Base-by-base conservation (phyloP, 2,329 filamentous ascomycete species). In the Cladosporium sp. region DNA sequence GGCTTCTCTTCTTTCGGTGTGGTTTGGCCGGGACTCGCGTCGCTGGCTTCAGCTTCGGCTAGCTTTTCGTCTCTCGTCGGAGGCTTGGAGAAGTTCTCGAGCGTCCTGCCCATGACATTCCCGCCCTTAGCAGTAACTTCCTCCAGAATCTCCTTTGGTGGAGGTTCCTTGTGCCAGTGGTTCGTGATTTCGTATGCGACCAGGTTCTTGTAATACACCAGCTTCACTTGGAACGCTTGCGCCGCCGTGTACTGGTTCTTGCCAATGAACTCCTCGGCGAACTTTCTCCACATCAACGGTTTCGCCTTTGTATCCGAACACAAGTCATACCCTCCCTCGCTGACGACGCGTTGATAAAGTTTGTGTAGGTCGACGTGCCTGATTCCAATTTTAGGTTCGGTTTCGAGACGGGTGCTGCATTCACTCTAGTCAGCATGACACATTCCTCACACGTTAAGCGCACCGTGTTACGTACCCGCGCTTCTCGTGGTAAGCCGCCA, bases 151-250 rank as follows among this genome's bases (percentile, higher is more conserved):
- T 95, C 90, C 66, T 89, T 91, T 5, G 91, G 90, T 15, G 92
- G 92, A 0, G 92, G 92, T 62, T 92, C 89, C 73, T 88, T 86
- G 56, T 86, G 83, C 75, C 92, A 88, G 42, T 92, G 76, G 11
- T 85, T 88, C 49, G 84, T 84, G 68, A 96, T 94, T 74, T 96
- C 92, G 74, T 89, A 96, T 1, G 92, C 91, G 12, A 78, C 81
- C 37, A 96, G 82, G 68, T 93, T 91, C 73, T 91, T 92, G 79
- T 95, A 95, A 77, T 94, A 96, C 63, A 89, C 86, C 58, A 89
- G 88, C 76, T 96, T 96, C 58, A 96, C 79, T 60, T 88, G 84
- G 75, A 95, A 96, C 14, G 90, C 91, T 60, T 91, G 85, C n/a
- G 90, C 90, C 6, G 90, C 83, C 61, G 90, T 85, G 70, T 93